These are phyloP conservation scores for Oryza australiensis DNA, from an alignment of 176 grass and related monocot genomes.

Conservation along the genomic window DNA sequence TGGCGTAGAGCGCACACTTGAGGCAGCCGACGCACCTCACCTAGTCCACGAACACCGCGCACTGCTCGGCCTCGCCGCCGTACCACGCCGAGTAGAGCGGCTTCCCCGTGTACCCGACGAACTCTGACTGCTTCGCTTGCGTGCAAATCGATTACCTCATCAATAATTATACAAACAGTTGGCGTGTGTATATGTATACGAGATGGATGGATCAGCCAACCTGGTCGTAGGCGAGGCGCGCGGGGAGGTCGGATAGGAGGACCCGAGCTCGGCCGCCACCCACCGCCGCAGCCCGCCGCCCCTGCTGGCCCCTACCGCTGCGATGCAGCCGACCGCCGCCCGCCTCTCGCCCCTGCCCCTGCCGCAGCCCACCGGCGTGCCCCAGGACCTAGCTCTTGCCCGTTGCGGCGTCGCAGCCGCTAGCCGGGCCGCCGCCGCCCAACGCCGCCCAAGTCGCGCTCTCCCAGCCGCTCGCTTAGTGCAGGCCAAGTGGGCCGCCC, in stretches of 20 bases:
- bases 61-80: constrained; percentile 52
- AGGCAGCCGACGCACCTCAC: constrained; percentile 85
- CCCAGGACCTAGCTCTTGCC: too few relatives aligned
- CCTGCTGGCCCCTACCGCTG: too few relatives aligned
- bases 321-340: too few relatives aligned
- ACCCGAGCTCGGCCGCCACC: too few relatives aligned
- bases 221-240: constrained; percentile 73
- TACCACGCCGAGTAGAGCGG: constrained; percentile 84
- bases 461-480: too few relatives aligned
- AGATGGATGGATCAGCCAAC: not conserved
- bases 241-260: constrained; percentile 76
- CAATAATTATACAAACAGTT: not conserved
- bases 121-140: constrained; percentile 66
- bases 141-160: not conserved
- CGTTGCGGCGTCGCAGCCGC: too few relatives aligned
- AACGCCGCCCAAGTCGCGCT: too few relatives aligned
- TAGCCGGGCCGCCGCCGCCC: too few relatives aligned
- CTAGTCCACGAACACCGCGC: constrained; percentile 93
- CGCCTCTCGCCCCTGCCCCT: too few relatives aligned
- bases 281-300: too few relatives aligned
- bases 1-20: constrained; percentile 83
- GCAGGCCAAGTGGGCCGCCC: too few relatives aligned
- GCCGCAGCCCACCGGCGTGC: too few relatives aligned
- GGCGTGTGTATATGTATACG: not conserved
- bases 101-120: constrained; percentile 82